Conservation (phyloP, 352 stramenopile genomes). For the Ophiocytium majus region DNA sequence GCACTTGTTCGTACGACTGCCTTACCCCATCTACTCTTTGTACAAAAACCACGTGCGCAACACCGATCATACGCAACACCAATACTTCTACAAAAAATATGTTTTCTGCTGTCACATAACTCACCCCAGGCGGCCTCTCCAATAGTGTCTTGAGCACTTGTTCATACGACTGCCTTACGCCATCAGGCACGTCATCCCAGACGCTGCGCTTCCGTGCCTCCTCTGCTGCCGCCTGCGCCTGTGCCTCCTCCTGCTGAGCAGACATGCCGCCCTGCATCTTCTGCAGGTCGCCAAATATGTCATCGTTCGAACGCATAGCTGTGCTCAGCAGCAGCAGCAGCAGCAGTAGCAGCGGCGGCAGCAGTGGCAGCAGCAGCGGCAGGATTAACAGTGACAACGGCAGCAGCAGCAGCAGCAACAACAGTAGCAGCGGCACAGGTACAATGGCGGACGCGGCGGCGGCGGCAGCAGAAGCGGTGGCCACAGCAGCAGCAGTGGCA, state of each 20-base stretch:
- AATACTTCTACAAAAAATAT: neutral
- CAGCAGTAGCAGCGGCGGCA: conserved; percentile 6
- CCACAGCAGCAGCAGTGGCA: no score
- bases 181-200: conserved; percentile 32
- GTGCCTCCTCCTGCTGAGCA: neutral
- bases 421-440: no score
- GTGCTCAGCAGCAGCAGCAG: conserved; percentile 14
- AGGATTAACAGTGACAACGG: no score
- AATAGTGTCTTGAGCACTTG: conserved; percentile 28
- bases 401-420: no score
- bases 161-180: conserved; percentile 8
- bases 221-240: conserved; percentile 23
- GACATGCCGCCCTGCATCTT: conserved; percentile 27
- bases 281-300: conserved; percentile 52
- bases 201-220: conserved; percentile 18
- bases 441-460: no score
- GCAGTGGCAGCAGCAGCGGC: no score
- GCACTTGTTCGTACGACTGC: conserved; percentile 1
- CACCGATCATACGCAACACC: neutral
- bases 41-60: neutral
- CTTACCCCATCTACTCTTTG: no score
- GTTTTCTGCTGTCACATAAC: no score
- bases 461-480: no score
- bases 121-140: neutral
- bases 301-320: conserved; percentile 34